A percentile compares a stretch with the other conserved stretches of the same genome.
Evolutionary conservation across 2,329 filamentous ascomycete species (phyloP).

Genomic region (Fusarium nygamai): DNA sequence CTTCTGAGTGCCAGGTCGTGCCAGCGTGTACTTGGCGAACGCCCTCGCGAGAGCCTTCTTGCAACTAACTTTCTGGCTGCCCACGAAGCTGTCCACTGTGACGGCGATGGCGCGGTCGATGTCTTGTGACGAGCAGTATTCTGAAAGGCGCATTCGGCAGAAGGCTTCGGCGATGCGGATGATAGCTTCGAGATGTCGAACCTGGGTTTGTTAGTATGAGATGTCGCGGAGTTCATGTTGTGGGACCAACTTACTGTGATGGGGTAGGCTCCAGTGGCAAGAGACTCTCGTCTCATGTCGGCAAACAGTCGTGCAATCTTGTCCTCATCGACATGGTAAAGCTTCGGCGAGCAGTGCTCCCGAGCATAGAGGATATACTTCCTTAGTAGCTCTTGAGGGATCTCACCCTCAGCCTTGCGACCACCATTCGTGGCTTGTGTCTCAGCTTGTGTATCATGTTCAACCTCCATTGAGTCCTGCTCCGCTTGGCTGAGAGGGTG

Average conservation of each 20-base stretch:
- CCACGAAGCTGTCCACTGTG: slow-evolving; percentile 94
- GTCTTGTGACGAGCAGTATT: slow-evolving; percentile 89
- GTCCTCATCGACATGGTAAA: slow-evolving; percentile 98
- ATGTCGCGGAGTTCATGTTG: not conserved
- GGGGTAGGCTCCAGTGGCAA: slow-evolving; percentile 95
- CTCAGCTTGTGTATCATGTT: slow-evolving; percentile 60
- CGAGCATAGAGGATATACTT: slow-evolving; percentile 98
- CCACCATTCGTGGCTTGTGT: slow-evolving; percentile 45
- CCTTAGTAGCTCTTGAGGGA: slow-evolving; percentile 87
- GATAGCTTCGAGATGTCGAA: slow-evolving; percentile 96
- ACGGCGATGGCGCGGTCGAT: slow-evolving; percentile 98
- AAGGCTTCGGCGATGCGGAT: slow-evolving; percentile 95
- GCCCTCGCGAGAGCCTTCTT: slow-evolving; percentile 95
- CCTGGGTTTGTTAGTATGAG: slow-evolving; percentile 61
- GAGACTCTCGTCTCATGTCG: slow-evolving; percentile 92
- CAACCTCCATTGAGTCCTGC: slow-evolving; percentile 69
- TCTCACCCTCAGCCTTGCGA: slow-evolving; percentile 67
- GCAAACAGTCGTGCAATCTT: slow-evolving; percentile 94
- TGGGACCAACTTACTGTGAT: slow-evolving; percentile 81
- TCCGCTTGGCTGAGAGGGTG: slow-evolving; percentile 72
- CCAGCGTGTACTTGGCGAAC: slow-evolving; percentile 91
- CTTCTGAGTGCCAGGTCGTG: slow-evolving; percentile 55
- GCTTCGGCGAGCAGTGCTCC: slow-evolving; percentile 87
- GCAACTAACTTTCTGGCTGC: slow-evolving; percentile 95
- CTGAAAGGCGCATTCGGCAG: slow-evolving; percentile 97